Conservation (phyloP, 495 filamentous ascomycete species). For the Xylaria scruposa region DNA sequence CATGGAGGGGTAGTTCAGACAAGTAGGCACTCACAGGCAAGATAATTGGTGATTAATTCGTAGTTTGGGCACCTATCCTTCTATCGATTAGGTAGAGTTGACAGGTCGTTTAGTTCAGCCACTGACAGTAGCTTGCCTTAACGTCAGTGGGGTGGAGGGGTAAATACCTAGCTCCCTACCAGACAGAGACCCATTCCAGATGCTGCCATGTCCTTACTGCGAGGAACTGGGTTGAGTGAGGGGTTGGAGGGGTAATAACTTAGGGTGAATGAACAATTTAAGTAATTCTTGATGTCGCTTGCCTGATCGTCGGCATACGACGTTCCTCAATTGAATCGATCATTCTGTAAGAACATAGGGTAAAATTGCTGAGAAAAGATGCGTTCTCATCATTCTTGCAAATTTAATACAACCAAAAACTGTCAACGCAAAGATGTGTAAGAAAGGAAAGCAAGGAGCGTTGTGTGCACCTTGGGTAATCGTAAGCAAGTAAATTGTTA, state of each 20-base stretch:
- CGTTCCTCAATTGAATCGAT: not conserved
- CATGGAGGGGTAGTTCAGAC: not conserved
- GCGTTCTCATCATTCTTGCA: not conserved
- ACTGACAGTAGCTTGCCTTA: conserved; percentile 16
- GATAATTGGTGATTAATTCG: not conserved
- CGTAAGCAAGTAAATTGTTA: not conserved
- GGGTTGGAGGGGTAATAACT: not conserved
- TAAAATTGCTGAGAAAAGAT: not conserved
- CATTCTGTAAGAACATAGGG: not conserved
- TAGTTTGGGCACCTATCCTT: not conserved
- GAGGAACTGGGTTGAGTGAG: not conserved
- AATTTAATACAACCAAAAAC: not conserved
- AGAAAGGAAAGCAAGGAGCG: not conserved
- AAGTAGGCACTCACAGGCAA: not conserved
- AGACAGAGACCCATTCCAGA: conserved; percentile 11
- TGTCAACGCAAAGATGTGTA: not conserved
- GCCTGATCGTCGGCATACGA: not conserved
- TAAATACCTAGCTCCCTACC: not conserved
- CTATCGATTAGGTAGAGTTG: conserved; percentile 18
- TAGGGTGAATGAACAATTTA: not conserved
- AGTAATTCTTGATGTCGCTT: not conserved
- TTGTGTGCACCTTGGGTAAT: not conserved
- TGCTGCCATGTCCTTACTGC: not conserved
- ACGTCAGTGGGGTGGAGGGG: conserved; percentile 26
- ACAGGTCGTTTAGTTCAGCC: conserved; percentile 8